Conservation (phyloP, 1,284 basidiomycete species). For the Coniferiporia sulphurascens region DNA sequence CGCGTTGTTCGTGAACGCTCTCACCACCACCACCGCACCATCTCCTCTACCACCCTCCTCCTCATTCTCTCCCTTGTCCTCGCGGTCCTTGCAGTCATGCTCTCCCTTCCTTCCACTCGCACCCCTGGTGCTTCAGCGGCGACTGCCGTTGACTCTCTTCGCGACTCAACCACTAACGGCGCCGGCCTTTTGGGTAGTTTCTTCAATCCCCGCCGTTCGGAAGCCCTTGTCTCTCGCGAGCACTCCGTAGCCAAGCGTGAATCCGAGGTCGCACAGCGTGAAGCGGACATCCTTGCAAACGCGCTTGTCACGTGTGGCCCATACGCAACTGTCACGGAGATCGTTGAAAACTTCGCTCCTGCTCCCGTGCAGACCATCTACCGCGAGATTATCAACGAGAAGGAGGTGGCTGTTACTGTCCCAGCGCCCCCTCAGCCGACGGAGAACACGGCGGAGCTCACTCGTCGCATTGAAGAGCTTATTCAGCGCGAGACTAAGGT, state of each 20-base stretch:
- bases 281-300: slow-evolving; percentile 74
- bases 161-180: slow-evolving; percentile 29
- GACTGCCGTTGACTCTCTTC: slow-evolving; percentile 4
- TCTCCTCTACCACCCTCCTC: slow-evolving; percentile 82
- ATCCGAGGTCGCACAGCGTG: slow-evolving; percentile 77
- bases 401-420: slow-evolving; percentile 66
- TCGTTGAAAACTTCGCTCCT: slow-evolving; percentile 36
- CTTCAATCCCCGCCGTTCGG: slow-evolving; percentile 73
- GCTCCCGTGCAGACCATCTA: slow-evolving; percentile 71
- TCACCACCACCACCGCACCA: slow-evolving; percentile 75
- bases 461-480: slow-evolving; percentile 65
- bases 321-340: slow-evolving; percentile 43
- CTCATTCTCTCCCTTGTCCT: slow-evolving; percentile 78
- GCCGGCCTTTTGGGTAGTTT: slow-evolving; percentile 57
- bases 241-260: slow-evolving; percentile 70
- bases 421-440: slow-evolving; percentile 54
- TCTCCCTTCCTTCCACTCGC: slow-evolving; percentile 62
- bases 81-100: slow-evolving; percentile 79
- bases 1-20: slow-evolving; percentile 40
- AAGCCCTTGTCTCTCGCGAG: slow-evolving; percentile 72
- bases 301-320: slow-evolving; percentile 49
- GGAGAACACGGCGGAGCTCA: slow-evolving; percentile 37
- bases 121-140: slow-evolving; percentile 5
- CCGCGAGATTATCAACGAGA: slow-evolving; percentile 68
- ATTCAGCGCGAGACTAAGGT: slow-evolving; percentile 78